These are phyloP conservation scores for Paraphoma sp. DNA, from an alignment of 2,329 filamentous ascomycete species.

Conservation along the genomic window DNA sequence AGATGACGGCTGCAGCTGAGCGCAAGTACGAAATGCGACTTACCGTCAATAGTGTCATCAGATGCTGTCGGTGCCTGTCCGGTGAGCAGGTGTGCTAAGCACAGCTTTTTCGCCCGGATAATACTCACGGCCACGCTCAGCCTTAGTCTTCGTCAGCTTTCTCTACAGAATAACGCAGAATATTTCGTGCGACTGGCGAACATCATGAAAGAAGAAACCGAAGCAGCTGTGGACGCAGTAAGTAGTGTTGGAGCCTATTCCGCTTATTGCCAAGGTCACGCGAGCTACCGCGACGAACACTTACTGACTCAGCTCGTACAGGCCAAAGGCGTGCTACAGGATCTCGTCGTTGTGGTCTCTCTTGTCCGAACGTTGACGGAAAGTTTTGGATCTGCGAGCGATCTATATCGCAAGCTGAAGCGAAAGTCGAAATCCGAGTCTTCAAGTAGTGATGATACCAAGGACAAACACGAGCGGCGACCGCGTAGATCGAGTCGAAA, in stretches of 20 bases:
- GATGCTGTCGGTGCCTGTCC: slow-evolving; percentile 2
- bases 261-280: not conserved
- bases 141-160: not conserved
- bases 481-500: slow-evolving; percentile 4
- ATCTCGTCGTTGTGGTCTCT: slow-evolving; percentile 37
- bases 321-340: slow-evolving; percentile 33
- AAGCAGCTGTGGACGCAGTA: slow-evolving; percentile 22
- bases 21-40: not conserved
- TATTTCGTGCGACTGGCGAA: not conserved
- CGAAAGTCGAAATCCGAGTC: slow-evolving; percentile 22
- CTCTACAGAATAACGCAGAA: not conserved
- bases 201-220: slow-evolving; percentile 23
- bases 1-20: slow-evolving; percentile 5
- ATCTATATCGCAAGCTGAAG: slow-evolving; percentile 40
- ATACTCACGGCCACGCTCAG: not conserved
- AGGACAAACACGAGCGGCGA: slow-evolving; percentile 6
- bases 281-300: not conserved
- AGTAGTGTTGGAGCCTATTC: not conserved
- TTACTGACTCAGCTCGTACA: slow-evolving; percentile 13
- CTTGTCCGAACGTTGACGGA: slow-evolving; percentile 38
- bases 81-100: slow-evolving; percentile 1
- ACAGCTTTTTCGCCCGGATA: not conserved
- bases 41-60: not conserved
- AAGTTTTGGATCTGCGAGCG: slow-evolving; percentile 37
- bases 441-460: slow-evolving; percentile 18